Conservation (phyloP, 192 early-diverging fungal genomes). For the Linnemannia zychae region DNA sequence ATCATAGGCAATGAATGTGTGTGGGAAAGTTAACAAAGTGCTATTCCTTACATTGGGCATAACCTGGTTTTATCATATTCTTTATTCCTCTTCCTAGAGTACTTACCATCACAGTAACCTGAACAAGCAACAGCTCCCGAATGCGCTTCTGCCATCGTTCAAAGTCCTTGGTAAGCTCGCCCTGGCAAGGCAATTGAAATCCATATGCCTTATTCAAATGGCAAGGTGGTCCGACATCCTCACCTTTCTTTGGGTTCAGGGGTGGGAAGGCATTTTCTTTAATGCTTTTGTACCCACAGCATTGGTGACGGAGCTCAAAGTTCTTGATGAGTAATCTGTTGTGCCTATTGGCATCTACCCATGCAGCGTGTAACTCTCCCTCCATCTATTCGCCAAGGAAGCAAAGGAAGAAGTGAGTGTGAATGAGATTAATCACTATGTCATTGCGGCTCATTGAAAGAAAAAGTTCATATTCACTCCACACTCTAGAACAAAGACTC, state of each 20-base stretch:
- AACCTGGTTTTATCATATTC: background rate
- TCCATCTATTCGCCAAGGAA: conserved; percentile 15
- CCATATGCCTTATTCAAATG: background rate
- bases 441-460: background rate
- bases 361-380: conserved; percentile 19
- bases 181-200: conserved; percentile 27
- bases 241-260: background rate
- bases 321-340: conserved; percentile 9
- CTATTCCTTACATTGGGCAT: too few relatives aligned
- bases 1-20: background rate
- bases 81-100: background rate
- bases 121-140: conserved; percentile 19
- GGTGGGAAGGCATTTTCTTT: conserved; percentile 15
- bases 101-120: conserved; percentile 20
- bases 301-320: conserved; percentile 36
- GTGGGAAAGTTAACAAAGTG: background rate
- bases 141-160: conserved; percentile 31
- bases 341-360: conserved; percentile 2
- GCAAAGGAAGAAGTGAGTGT: background rate
- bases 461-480: too few relatives aligned
- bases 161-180: conserved; percentile 31
- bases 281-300: conserved; percentile 22
- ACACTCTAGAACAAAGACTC: too few relatives aligned
- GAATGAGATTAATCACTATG: background rate
- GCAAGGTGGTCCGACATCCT: background rate